Evolutionary conservation across 2,329 filamentous ascomycete genomes (phyloP), one percentile per base, ranked within the genome.

Genomic region (Ophiostoma ips): DNA sequence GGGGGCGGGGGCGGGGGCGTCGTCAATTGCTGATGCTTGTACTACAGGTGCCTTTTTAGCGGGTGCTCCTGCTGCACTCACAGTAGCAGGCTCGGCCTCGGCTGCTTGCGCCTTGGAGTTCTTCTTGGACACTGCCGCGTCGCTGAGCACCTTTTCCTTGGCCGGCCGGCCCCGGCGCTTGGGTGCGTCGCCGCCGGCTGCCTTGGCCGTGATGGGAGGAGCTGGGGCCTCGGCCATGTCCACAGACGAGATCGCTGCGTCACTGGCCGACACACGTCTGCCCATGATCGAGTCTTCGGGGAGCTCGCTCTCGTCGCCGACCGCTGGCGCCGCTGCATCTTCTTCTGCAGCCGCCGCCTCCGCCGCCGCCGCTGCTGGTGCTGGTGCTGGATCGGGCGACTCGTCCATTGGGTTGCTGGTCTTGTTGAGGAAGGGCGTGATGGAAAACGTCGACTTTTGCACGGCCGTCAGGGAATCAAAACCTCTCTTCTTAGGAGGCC

Each of bases 381-480:
- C 53, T 18, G 48, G 21, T 9, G 19, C 46, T 13, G 61, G n/a
- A n/a, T n/a, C 60, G 5, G 57, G 53, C 3, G 63, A 62, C 1
- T 65, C 64, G 18, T 71, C 69, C 11, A 60, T 55, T 13, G 82
- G 68, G 55, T 71, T 81, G 53, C 73, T 62, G 5, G 64, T 71
- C 64, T 74, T 79, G 64, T 89, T 94, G 54, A 96, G 71, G 69
- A 94, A 95, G 0, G 90, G 90, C 0, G 90, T 96, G 55, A 95
- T 87, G 4, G 88, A 95, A 64, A 96, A 95, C 3, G 76, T 81
- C 0, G 89, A 95, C 64, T 95, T 95, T 61, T 94, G 87, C 30
- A 85, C 87, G 5, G 84, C 70, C 50, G 79, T 67, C 1, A 76
- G 73, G 35, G 77, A 74, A 18, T 79, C 75, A 28, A 69, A 63